Evolutionary conservation across 2,329 filamentous ascomycete genomes (phyloP), one percentile per base, ranked within the genome.

Genomic region (Aspergillus puulaauensis): DNA sequence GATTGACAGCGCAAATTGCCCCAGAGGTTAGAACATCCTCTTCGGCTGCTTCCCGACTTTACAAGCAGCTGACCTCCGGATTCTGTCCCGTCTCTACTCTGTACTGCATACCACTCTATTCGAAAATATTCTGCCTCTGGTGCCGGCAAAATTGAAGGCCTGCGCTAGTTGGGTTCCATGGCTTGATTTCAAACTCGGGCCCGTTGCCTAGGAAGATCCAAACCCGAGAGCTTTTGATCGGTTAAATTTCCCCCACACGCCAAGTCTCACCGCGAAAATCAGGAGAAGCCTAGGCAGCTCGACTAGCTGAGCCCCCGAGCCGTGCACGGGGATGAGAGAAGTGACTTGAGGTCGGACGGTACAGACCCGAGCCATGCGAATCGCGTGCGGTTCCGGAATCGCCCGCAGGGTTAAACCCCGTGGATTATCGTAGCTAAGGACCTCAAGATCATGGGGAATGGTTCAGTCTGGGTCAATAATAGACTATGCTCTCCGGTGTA

Each of bases 231-330:
- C 31, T 17, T 49, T 24, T 33, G 33, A 33, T 54, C 61, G 60
- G 63, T 62, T 64, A 65, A 31, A 64, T 57, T 65, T 63, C 60
- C 65, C 54, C 60, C 59, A 64, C 54, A 64, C 40, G 52, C 57
- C 55, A 63, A 61, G 52, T 54, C 48, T 31, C 23, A 57, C 23
- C 37, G 27, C 44, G 46, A 23, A 43, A 47, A 52, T 48, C 48
- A 52, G 19, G 43, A 49, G 23, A 31, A 31, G 27, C 27, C 27
- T 31, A 31, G 27, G 27, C 27, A 31, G 27, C 27, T 31, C 27
- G 27, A 31, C 31, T n/a, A 17, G 15, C 41, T 39, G 31, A 24
- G 40, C 39, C 33, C 27, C 37, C 37, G 47, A 46, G 15, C 14
- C 31, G 41, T 53, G 27, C 31, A 23, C 8, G 27, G 8, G 27